Evolutionary conservation across 2,329 filamentous ascomycete species (phyloP), one percentile per base, ranked within the genome.

Genomic region (Microdochium nivale): DNA sequence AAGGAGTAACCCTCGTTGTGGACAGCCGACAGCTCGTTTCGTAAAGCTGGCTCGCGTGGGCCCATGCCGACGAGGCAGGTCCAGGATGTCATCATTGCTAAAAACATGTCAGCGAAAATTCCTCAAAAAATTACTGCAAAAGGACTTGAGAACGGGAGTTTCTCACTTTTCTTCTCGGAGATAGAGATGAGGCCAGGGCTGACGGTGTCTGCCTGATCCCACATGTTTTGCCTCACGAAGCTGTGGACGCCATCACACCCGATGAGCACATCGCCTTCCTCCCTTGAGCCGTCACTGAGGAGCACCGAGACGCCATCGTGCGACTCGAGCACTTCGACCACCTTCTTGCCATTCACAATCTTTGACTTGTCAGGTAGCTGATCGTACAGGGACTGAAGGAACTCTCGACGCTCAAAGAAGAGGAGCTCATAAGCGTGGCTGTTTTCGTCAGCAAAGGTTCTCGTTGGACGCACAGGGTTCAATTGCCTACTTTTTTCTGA

Each of bases 161-260:
- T 25, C 19, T 48, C 48, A 33, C 49, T 51, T 24, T 9, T 33
- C 3, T 50, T 52, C 14, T 48, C 30, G 25, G 44, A 25, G 27
- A 43, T 47, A 9, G 50, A 49, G 30, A 54, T 52, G 1, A 50
- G 25, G n/a, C 47, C 51, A 8, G 53, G 33, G 13, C 24, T n/a
- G 4, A 33, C 16, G n/a, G 25, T 49, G 23, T 27, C 25, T n/a
- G 48, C 54, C 10, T 51, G 46, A 25, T 51, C 52, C 37, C 52
- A 53, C 47, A 62, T 59, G n/a, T 57, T 48, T 16, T 52, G 47
- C 14, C 60, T 52, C 19, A 62, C 58, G 3, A 48, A 43, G 53
- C 60, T 62, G 51, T 60, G 55, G 24, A 60, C 59, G 21, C 60
- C 60, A 49, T 63, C 60, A 19, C 56, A 54, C n/a, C 60, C 60